These are phyloP conservation scores for Scheffersomyces stambukii DNA, from an alignment of 1,139 yeast species.

Conservation along the genomic window DNA sequence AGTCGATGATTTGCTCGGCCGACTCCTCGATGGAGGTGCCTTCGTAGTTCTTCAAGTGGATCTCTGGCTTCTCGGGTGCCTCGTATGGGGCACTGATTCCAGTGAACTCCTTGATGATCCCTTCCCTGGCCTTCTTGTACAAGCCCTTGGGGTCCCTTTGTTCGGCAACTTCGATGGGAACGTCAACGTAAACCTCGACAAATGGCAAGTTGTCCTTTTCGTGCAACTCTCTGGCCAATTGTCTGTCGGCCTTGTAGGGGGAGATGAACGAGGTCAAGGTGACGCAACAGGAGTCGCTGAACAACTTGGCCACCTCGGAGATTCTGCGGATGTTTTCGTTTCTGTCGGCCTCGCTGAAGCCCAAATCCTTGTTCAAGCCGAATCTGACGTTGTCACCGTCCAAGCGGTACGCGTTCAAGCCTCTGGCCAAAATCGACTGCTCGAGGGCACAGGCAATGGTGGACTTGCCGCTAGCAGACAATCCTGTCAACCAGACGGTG, in stretches of 20 bases:
- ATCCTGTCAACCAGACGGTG: constrained; percentile 92
- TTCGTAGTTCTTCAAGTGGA: constrained; percentile 69
- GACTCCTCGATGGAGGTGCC: constrained; percentile 73
- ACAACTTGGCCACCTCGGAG: constrained; percentile 84
- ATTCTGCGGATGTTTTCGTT: constrained; percentile 93
- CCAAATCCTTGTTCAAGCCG: constrained; percentile 91
- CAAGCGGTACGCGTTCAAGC: constrained; percentile 73
- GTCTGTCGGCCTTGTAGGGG: constrained; percentile 83
- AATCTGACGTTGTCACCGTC: constrained; percentile 95
- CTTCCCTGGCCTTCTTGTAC: constrained; percentile 94
- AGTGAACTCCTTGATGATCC: constrained; percentile 89
- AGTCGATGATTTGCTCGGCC: constrained; percentile 67
- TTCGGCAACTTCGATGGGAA: constrained; percentile 90
- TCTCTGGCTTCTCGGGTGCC: constrained; percentile 81
- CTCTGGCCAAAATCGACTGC: constrained; percentile 65
- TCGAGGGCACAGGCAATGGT: constrained; percentile 95
- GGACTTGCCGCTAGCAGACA: constrained; percentile 92
- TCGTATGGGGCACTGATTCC: constrained; percentile 96
- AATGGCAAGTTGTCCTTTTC: constrained; percentile 72
- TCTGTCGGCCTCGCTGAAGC: constrained; percentile 86
- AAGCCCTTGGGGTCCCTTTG: constrained; percentile 96
- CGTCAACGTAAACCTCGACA: constrained; percentile 87
- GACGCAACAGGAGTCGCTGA: constrained; percentile 83
- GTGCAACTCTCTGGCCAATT: constrained; percentile 80
- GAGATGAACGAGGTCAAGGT: constrained; percentile 89